These are phyloP conservation scores for Fusarium sublunatum DNA, from an alignment of 2,329 filamentous ascomycete genomes.

Conservation along the genomic window DNA sequence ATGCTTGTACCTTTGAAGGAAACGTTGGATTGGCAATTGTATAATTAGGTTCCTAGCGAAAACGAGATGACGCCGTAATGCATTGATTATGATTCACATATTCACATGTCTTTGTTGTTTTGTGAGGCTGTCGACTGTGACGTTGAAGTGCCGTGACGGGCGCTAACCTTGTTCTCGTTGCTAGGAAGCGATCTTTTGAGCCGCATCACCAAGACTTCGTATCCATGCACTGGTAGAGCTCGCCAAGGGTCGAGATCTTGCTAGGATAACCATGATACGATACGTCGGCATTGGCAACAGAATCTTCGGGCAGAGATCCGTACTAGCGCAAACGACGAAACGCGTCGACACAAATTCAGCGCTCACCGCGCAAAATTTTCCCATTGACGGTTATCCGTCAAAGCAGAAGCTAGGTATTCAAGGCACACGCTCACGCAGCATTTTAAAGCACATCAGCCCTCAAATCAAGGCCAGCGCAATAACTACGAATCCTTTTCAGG, in stretches of 20 bases:
- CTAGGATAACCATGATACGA: not conserved
- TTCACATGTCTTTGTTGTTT: not conserved
- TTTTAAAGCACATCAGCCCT: not conserved
- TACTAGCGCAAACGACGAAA: not conserved
- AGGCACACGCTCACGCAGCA: not conserved
- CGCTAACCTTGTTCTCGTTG: conserved; percentile 2
- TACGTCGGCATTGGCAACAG: too few relatives aligned
- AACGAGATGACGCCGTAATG: conserved; percentile 16
- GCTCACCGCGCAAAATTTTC: not conserved
- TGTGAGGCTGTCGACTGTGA: not conserved
- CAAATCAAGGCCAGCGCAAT: not conserved
- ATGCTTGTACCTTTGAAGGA: not conserved
- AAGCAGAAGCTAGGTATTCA: not conserved
- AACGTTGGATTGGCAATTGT: conserved; percentile 2
- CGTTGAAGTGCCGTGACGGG: not conserved
- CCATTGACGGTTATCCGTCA: not conserved
- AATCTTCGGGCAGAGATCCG: too few relatives aligned
- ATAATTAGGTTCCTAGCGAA: conserved; percentile 8
- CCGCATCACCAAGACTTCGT: conserved; percentile 3
- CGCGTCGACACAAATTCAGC: not conserved
- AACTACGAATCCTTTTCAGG: conserved; percentile 36
- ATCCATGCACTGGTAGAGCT: not conserved
- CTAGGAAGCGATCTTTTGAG: not conserved
- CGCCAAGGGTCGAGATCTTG: not conserved
- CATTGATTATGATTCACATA: conserved; percentile 9